Base-by-base conservation (phyloP, 164 flowering plant genomes). In the Sedum album region DNA sequence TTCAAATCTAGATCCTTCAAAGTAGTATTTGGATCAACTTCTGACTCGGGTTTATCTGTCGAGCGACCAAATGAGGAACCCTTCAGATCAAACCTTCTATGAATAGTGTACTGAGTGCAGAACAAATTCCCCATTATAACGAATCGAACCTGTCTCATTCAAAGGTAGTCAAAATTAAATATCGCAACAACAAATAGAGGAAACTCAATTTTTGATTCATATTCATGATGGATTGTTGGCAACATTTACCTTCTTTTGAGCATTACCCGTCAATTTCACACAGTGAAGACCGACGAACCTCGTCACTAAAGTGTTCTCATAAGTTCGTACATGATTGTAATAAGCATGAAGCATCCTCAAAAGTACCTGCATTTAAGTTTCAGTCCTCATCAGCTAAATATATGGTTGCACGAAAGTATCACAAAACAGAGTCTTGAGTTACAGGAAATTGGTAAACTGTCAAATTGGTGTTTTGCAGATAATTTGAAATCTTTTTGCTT, bases 231-330 rank as follows among this genome's bases (percentile, higher is more conserved):
- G 15, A 21, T 2, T 48, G 21, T 48, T 14, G 4, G 55, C 23
- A 21, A 23, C 1, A 25, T 7, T 68, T 79, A 88, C 93, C 88
- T 89, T 89, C 83, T 83, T 91, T 71, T 88, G 91, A 17, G 84
- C 72, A 66, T 88, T 48, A 20, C 96, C 98, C 5, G 89, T 83
- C 73, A 88, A 55, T 72, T 84, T 92, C 67, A 92, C 98, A 77
- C 96, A 90, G 61, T 93, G 97, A 31, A 93, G 87, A 28, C 98
- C 98, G 67, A 72, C 91, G 72, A 90, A 90, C 65, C 81, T 93
- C 55, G 97, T 90, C 23, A 93, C 90, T 46, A 93, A 72, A 30
- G 97, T 90, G 76, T 89, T 83, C 71, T 90, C 94, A 72, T 80
- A 89, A n/a, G 88, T 75, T 15, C 90, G 80, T 8, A 93, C 89